phyloP scores from a whole-genome alignment of 169 alveolate species.

The Plasmodium fragile region DNA sequence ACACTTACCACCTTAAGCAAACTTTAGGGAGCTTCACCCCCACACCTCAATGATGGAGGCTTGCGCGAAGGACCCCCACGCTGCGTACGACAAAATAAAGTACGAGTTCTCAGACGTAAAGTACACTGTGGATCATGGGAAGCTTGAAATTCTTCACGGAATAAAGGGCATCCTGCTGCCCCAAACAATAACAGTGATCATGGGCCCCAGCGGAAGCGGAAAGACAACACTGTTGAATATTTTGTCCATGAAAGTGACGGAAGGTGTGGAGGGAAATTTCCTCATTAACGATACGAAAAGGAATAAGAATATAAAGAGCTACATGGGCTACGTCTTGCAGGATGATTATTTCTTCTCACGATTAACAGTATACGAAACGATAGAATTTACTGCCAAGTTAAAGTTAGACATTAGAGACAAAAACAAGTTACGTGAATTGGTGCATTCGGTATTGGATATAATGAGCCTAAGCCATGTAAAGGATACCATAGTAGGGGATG shows the following conservation, averaged over 20 bases:
- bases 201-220: slow-evolving; percentile 88
- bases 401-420: slow-evolving; percentile 79
- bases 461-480: slow-evolving; percentile 81
- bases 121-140: slow-evolving; percentile 56
- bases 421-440: slow-evolving; percentile 69
- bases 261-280: slow-evolving; percentile 49
- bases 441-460: slow-evolving; percentile 77
- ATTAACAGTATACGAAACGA: slow-evolving; percentile 79
- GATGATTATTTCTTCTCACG: slow-evolving; percentile 80
- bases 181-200: slow-evolving; percentile 53
- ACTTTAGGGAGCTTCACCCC: not conserved
- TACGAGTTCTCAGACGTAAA: slow-evolving; percentile 57
- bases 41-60: slow-evolving; percentile 1
- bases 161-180: slow-evolving; percentile 67
- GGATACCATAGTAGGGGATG: slow-evolving; percentile 81
- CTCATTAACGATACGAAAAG: slow-evolving; percentile 18
- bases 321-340: slow-evolving; percentile 76
- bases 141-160: slow-evolving; percentile 54
- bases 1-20: not conserved
- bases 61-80: not conserved
- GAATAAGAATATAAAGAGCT: slow-evolving; percentile 39
- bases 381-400: slow-evolving; percentile 79
- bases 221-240: slow-evolving; percentile 84
- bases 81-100: slow-evolving; percentile 19
- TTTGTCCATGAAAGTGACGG: slow-evolving; percentile 76